phyloP scores from a whole-genome alignment of 1,139 yeast genomes.

The Pichia sp. region DNA sequence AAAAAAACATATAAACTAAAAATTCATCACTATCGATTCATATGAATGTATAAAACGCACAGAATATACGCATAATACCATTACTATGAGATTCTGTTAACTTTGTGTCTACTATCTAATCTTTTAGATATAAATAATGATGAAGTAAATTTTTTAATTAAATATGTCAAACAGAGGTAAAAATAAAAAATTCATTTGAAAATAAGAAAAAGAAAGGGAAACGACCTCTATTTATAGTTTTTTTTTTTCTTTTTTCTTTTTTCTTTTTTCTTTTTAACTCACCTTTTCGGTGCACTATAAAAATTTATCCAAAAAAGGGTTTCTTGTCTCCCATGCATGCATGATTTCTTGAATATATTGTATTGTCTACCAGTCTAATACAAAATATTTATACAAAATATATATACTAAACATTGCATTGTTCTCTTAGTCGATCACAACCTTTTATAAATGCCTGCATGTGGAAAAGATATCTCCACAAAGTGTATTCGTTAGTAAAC shows the following conservation, averaged over 20 bases:
- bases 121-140: too few species aligned
- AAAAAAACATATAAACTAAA: conserved; percentile 38
- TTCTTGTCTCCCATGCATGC: too few species aligned
- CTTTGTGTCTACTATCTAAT: too few species aligned
- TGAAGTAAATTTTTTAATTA: too few species aligned
- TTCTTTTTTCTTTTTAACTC: too few species aligned
- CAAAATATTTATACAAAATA: neutral
- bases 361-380: too few species aligned
- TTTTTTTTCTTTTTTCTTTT: neutral
- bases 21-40: conserved; percentile 12
- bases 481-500: conserved; percentile 25
- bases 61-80: conserved; percentile 1
- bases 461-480: conserved; percentile 16
- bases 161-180: too few species aligned
- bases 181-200: neutral
- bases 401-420: neutral
- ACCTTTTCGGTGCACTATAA: too few species aligned
- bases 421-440: conserved; percentile 2
- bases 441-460: conserved; percentile 8
- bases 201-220: neutral
- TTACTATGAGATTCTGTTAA: neutral
- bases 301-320: too few species aligned
- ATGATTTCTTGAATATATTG: too few species aligned
- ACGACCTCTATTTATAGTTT: neutral
- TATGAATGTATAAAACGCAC: neutral